Evolutionary conservation across 1,139 yeast genomes (phyloP).

Genomic region (Hansenula sp.): DNA sequence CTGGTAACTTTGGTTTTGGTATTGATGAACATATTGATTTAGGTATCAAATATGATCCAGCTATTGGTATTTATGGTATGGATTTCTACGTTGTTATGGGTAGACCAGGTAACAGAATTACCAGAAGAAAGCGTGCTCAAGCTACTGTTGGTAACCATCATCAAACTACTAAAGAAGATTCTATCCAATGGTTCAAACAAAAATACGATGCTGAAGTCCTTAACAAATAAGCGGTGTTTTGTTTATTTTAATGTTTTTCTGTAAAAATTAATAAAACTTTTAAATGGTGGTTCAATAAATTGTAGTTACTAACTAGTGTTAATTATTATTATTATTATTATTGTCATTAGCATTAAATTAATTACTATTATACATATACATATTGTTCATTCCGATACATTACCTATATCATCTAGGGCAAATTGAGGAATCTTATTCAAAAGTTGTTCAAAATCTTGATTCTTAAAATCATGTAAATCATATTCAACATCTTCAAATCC

Average conservation of each 20-base stretch:
- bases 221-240: constrained; percentile 57
- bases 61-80: constrained; percentile 99
- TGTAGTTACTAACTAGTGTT: too few species aligned
- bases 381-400: constrained; percentile 19
- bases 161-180: constrained; percentile 88
- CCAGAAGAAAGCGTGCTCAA: constrained; percentile 98
- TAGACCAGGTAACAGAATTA: constrained; percentile 98
- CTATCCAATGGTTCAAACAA: constrained; percentile 99
- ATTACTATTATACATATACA: neutral
- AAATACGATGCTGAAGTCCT: constrained; percentile 98
- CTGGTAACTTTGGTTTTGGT: constrained; percentile 99
- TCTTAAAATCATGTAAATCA: constrained; percentile 9
- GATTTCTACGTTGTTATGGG: constrained; percentile 99
- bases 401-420: constrained; percentile 20
- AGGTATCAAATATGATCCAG: constrained; percentile 99
- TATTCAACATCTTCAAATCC: constrained; percentile 15
- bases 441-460: constrained; percentile 11
- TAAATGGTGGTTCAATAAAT: neutral
- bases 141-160: constrained; percentile 89
- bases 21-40: constrained; percentile 98
- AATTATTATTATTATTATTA: neutral
- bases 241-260: constrained; percentile 14
- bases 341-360: neutral
- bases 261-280: constrained; percentile 12
- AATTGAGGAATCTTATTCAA: constrained; percentile 15